These are phyloP conservation scores for Penicillium sp. DNA, from an alignment of 2,329 filamentous ascomycete species.

Conservation along the genomic window DNA sequence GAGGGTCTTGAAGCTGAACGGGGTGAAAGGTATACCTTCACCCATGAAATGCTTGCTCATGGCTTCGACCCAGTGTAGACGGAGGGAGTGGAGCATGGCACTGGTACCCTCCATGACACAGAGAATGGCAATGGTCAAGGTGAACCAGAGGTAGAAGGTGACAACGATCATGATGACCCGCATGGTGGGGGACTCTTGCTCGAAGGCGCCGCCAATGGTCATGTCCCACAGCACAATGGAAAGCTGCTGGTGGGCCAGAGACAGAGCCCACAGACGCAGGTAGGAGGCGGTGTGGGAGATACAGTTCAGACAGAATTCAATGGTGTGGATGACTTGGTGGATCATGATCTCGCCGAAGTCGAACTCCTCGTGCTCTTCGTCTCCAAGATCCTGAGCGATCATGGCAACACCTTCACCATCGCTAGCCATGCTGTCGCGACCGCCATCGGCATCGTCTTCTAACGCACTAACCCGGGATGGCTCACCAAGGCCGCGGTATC, in stretches of 20 bases:
- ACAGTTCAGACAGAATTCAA: constrained; percentile 98
- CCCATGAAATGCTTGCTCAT: constrained; percentile 97
- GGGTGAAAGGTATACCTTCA: constrained; percentile 74
- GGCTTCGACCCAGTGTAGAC: constrained; percentile 95
- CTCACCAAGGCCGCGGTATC: constrained; percentile 90
- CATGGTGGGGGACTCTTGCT: constrained; percentile 50
- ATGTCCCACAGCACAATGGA: constrained; percentile 93
- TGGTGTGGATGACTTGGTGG: constrained; percentile 97
- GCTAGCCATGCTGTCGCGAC: constrained; percentile 60
- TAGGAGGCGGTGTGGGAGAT: constrained; percentile 98
- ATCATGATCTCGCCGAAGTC: constrained; percentile 98
- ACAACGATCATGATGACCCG: constrained; percentile 74
- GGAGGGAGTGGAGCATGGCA: constrained; percentile 85
- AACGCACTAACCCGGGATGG: constrained; percentile 77
- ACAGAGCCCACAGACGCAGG: constrained; percentile 94
- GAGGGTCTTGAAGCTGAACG: constrained; percentile 76
- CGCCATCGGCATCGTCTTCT: constrained; percentile 80
- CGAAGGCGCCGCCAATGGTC: constrained; percentile 74
- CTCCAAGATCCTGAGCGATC: constrained; percentile 72
- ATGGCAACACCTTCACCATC: constrained; percentile 77
- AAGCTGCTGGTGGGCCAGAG: constrained; percentile 93
- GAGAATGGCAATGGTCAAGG: constrained; percentile 67
- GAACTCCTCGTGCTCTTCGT: constrained; percentile 87
- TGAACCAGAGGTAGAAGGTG: constrained; percentile 83
- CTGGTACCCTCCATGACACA: constrained; percentile 94